Percentiles rank a stretch among this genome's conserved stretches.
These are phyloP conservation scores for Daedaleopsis sinensis DNA, from an alignment of 768 basidiomycete species.

Conservation along the genomic window DNA sequence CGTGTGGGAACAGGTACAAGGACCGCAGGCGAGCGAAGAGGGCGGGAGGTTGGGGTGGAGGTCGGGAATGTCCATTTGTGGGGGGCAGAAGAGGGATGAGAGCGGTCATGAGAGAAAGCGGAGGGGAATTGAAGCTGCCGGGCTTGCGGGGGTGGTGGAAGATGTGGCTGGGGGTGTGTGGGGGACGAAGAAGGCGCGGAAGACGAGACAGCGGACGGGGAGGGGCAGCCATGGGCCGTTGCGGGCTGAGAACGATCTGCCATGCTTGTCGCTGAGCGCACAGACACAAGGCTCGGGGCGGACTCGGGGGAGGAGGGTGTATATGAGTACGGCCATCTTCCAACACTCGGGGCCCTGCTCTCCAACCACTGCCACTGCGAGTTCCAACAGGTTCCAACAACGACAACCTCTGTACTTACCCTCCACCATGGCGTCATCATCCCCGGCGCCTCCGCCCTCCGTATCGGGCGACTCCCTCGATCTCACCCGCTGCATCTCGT, in stretches of 20 bases:
- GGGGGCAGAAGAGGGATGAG: conserved; percentile 6
- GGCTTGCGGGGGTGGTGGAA: background rate
- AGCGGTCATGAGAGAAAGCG: conserved; percentile 14
- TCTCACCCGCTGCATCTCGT: too few relatives aligned
- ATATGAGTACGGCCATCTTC: too few relatives aligned
- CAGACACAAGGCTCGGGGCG: too few relatives aligned
- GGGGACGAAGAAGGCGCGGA: conserved; percentile 12
- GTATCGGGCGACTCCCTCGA: too few relatives aligned
- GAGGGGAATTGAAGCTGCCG: background rate
- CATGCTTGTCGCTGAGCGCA: background rate
- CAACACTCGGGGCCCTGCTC: too few relatives aligned
- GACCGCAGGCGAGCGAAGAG: background rate
- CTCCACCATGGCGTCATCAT: too few relatives aligned
- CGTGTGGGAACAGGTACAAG: conserved; percentile 8
- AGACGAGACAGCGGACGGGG: background rate
- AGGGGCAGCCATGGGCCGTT: background rate
- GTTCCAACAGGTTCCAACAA: too few relatives aligned
- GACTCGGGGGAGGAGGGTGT: too few relatives aligned
- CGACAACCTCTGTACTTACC: too few relatives aligned
- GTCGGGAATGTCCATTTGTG: conserved; percentile 1
- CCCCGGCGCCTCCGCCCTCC: too few relatives aligned
- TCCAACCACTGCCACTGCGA: too few relatives aligned
- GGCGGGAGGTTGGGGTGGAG: conserved; percentile 5
- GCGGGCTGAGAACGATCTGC: background rate
- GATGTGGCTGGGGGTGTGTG: background rate